These are phyloP conservation scores for Pistacia vera DNA, from an alignment of 345 rosid species.

Conservation along the genomic window DNA sequence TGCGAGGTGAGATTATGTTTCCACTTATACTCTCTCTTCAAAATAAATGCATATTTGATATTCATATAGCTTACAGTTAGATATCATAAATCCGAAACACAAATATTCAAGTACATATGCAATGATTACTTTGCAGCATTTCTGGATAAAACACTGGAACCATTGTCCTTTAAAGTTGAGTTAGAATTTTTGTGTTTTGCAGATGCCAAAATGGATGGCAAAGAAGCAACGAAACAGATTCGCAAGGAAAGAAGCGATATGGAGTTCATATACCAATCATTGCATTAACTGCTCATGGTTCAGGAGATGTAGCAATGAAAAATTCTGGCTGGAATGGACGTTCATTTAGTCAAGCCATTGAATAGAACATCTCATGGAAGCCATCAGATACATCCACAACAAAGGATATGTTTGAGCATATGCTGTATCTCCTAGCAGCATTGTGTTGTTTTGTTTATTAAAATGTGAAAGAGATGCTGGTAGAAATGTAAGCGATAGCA, in stretches of 20 bases:
- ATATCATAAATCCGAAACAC: too few species aligned
- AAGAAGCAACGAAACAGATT: conserved; percentile 62
- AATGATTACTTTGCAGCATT: too few species aligned
- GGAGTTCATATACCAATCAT: conserved; percentile 67
- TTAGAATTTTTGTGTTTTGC: not conserved
- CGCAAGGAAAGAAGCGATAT: conserved; percentile 45
- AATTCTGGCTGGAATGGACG: conserved; percentile 65
- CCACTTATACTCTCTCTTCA: not conserved
- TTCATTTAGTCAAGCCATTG: conserved; percentile 47
- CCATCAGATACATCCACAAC: conserved; percentile 18
- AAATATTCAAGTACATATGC: too few species aligned
- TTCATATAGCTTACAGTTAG: too few species aligned
- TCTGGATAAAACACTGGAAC: not conserved
- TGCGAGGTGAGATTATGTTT: conserved; percentile 53
- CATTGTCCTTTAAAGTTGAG: not conserved
- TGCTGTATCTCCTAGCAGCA: not conserved
- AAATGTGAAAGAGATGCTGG: not conserved
- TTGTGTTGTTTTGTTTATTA: not conserved
- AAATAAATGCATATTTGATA: too few species aligned
- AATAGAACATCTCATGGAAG: conserved; percentile 33
- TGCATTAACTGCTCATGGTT: conserved; percentile 63
- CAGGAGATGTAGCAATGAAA: conserved; percentile 37
- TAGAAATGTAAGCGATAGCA: not conserved
- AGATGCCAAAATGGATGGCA: conserved; percentile 89
- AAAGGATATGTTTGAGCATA: not conserved